Base-by-base conservation (phyloP, 345 rosid genomes). In the Nephelium lappaceum region DNA sequence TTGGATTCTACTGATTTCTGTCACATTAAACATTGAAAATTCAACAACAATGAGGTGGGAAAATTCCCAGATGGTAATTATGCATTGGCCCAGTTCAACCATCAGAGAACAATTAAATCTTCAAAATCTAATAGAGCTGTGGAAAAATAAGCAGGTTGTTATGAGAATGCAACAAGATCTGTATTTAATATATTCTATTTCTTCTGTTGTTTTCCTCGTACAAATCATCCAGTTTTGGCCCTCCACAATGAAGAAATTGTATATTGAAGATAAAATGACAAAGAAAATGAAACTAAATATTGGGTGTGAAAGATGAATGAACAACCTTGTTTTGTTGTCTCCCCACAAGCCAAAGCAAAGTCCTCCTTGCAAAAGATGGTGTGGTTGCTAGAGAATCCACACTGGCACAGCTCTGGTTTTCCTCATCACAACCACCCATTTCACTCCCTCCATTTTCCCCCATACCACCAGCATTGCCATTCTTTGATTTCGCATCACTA, bases 341-440 rank as follows among this genome's bases (percentile, higher is more conserved):
- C 69, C 98, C 98, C 53, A 88, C 86, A 66, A 97, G 88, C 98
- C 99, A 94, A 77, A 87, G 93, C 84, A 97, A 83, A 74, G 99
- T 91, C 84, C 91, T 94, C 86, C 95, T 92, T 12, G 98, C 93
- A 90, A 94, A 97, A 66, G 99, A 97, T 53, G 98, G 98, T 53
- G 97, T 93, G 80, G 88, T 91, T 19, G 81, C 74, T 63, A 85
- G 89, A 24, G 79, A 81, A 67, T 85, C 90, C 74, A 83, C 7
- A 58, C 83, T 83, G 79, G 78, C 67, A 57, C 77, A 73, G 72
- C 88, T 89, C 61, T 86, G 89, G 25, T 83, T 87, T 74, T 89
- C 91, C 66, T 78, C 90, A 71, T 88, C 89, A 55, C 69, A 55
- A 0, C 83, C 77, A 6, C 84, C 75, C 7, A 71, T 11, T 78